phyloP scores from a whole-genome alignment of 139 green algal species.

The Micromonas commoda region DNA sequence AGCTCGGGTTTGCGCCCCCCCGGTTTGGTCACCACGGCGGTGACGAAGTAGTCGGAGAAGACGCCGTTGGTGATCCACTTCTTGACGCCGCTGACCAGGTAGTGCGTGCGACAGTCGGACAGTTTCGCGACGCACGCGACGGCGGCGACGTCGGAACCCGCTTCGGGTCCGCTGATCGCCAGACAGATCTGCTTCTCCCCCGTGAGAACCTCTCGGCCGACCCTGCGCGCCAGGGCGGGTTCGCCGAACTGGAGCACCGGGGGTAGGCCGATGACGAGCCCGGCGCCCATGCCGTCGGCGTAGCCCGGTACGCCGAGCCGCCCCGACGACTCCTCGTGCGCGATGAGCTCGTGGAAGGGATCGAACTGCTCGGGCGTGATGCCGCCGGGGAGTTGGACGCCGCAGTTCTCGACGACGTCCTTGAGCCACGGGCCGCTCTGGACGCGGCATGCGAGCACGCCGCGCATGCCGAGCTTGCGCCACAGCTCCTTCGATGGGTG shows the following conservation, averaged over 20 bases:
- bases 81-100: slow-evolving; percentile 39
- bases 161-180: slow-evolving; percentile 32
- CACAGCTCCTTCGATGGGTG: slow-evolving; percentile 24
- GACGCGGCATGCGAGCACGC: slow-evolving; percentile 27
- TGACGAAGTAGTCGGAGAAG: slow-evolving; percentile 39
- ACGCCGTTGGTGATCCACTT: slow-evolving; percentile 45
- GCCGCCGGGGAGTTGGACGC: slow-evolving; percentile 6
- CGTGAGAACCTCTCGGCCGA: slow-evolving; percentile 25
- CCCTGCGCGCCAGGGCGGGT: slow-evolving; percentile 14
- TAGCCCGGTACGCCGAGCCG: slow-evolving; percentile 29
- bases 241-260: slow-evolving; percentile 38
- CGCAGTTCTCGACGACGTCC: slow-evolving; percentile 13
- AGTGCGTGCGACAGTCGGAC: neutral
- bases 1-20: slow-evolving; percentile 3
- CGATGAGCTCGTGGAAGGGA: slow-evolving; percentile 41
- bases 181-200: slow-evolving; percentile 38
- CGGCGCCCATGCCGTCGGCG: slow-evolving; percentile 22
- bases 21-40: slow-evolving; percentile 28
- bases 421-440: slow-evolving; percentile 13
- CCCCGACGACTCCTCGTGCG: slow-evolving; percentile 27
- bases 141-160: slow-evolving; percentile 30
- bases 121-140: slow-evolving; percentile 13
- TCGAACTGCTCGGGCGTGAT: slow-evolving; percentile 32
- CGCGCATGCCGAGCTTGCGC: slow-evolving; percentile 24
- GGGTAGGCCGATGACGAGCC: slow-evolving; percentile 36